These are phyloP conservation scores for Pelargonium citronellum DNA, from an alignment of 441 rosid species.

Conservation along the genomic window DNA sequence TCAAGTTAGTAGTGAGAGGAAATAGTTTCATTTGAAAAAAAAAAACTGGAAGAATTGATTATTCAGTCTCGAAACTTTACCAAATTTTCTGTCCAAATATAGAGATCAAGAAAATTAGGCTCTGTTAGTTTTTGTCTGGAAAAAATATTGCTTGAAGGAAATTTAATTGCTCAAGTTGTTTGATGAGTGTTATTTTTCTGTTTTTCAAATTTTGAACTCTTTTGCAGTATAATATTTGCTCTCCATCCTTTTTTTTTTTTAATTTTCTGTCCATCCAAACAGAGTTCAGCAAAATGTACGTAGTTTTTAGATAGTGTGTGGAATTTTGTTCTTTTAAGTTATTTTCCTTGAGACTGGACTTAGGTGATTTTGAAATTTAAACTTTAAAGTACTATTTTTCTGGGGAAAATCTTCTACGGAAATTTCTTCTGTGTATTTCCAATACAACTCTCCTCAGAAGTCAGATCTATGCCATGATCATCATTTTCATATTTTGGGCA, in stretches of 20 bases:
- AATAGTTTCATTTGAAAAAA: too few relatives aligned
- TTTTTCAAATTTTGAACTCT: too few relatives aligned
- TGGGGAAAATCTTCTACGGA: neutral
- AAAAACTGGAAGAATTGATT: too few relatives aligned
- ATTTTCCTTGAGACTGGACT: neutral
- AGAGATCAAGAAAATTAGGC: too few relatives aligned
- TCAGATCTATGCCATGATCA: slow-evolving; percentile 3
- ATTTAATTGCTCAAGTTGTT: too few relatives aligned
- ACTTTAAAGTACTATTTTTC: neutral
- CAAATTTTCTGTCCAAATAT: neutral
- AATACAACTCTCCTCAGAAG: neutral
- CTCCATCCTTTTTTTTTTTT: too few relatives aligned
- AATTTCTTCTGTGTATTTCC: neutral
- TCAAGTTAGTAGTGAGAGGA: neutral
- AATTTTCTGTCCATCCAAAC: neutral
- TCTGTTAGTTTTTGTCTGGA: neutral
- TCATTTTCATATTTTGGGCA: neutral
- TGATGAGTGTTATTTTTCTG: too few relatives aligned
- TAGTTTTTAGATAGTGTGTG: neutral
- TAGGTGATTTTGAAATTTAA: neutral
- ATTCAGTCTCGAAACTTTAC: neutral
- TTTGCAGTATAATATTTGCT: too few relatives aligned
- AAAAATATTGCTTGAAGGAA: neutral
- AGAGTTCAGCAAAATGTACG: neutral
- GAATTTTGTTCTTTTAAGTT: neutral